A percentile compares a stretch with the other conserved stretches of the same genome.
These are phyloP conservation scores for Fusarium proliferatum DNA, from an alignment of 2,329 filamentous ascomycete species.

Conservation along the genomic window DNA sequence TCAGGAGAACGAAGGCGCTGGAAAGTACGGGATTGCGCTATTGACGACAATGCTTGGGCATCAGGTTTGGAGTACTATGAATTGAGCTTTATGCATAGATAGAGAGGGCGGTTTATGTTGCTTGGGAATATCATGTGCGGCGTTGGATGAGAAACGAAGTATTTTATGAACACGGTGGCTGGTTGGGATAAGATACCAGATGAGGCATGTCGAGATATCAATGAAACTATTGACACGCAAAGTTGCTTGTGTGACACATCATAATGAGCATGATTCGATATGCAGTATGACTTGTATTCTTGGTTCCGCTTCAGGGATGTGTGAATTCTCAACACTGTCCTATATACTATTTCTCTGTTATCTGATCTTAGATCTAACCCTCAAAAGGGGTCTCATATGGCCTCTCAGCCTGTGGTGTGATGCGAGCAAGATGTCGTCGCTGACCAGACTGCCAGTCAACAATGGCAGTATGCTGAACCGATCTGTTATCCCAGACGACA, in stretches of 20 bases:
- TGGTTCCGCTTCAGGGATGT: neutral
- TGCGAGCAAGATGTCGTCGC: conserved; percentile 80
- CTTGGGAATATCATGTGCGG: conserved; percentile 18
- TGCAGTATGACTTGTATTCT: neutral
- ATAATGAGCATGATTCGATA: neutral
- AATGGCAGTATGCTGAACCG: conserved; percentile 81
- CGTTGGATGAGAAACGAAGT: conserved; percentile 18
- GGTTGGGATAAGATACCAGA: neutral
- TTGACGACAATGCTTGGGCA: conserved; percentile 49
- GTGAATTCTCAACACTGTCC: neutral
- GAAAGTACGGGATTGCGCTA: conserved; percentile 44
- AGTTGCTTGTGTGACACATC: no score
- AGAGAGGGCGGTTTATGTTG: neutral
- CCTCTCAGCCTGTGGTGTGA: conserved; percentile 84
- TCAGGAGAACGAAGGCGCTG: conserved; percentile 39
- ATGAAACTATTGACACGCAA: neutral
- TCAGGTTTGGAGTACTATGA: conserved; percentile 41
- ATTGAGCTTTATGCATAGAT: conserved; percentile 23
- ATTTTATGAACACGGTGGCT: conserved; percentile 8
- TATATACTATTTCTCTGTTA: neutral
- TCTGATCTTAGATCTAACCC: conserved; percentile 4
- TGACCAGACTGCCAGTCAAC: conserved; percentile 85
- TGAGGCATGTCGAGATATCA: neutral
- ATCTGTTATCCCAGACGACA: conserved; percentile 87
- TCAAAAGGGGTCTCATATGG: conserved; percentile 75